phyloP scores from a whole-genome alignment of 2,329 filamentous ascomycete genomes.

The Geoglossum cookeanum region DNA sequence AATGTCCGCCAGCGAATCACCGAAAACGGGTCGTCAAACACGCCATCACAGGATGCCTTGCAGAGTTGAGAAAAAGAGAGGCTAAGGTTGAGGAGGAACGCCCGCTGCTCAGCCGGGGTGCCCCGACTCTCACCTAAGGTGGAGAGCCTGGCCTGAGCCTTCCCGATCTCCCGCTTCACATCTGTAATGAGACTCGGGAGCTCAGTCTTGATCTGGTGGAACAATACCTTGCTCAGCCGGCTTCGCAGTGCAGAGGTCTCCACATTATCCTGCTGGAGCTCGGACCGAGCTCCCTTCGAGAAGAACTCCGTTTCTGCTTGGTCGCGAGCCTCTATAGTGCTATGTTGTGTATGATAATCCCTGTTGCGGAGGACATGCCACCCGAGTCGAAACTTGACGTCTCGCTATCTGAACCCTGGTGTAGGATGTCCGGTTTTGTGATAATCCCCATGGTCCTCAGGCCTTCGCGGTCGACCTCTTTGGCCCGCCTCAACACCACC shows the following conservation, averaged over 20 bases:
- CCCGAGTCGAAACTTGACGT: conserved; percentile 10
- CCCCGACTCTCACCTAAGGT: conserved; percentile 8
- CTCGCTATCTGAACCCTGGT: conserved; percentile 14
- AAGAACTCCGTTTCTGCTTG: conserved; percentile 19
- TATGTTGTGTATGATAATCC: conserved; percentile 7
- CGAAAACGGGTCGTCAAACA: conserved; percentile 14
- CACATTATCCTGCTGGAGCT: conserved; percentile 13
- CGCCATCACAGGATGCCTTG: conserved; percentile 16
- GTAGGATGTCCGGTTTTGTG: conserved; percentile 19
- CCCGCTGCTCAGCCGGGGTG: conserved; percentile 10
- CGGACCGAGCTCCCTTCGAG: conserved; percentile 13
- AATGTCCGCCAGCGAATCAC: conserved; percentile 3
- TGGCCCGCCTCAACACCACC: conserved; percentile 16
- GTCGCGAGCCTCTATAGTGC: conserved; percentile 13
- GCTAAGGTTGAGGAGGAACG: conserved; percentile 15
- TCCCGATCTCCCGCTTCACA: conserved; percentile 3
- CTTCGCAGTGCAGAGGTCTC: conserved; percentile 16
- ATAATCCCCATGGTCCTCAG: conserved; percentile 20
- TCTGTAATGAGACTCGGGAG: conserved; percentile 13
- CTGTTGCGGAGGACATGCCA: conserved; percentile 16
- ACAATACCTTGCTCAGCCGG: conserved; percentile 19
- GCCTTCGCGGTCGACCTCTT: conserved; percentile 14
- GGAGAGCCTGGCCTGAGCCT: conserved; percentile 8
- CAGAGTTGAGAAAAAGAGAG: conserved; percentile 15
- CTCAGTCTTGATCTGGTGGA: conserved; percentile 17